These are phyloP conservation scores for Vanrija humicola DNA, from an alignment of 1,284 basidiomycete species.

Conservation along the genomic window DNA sequence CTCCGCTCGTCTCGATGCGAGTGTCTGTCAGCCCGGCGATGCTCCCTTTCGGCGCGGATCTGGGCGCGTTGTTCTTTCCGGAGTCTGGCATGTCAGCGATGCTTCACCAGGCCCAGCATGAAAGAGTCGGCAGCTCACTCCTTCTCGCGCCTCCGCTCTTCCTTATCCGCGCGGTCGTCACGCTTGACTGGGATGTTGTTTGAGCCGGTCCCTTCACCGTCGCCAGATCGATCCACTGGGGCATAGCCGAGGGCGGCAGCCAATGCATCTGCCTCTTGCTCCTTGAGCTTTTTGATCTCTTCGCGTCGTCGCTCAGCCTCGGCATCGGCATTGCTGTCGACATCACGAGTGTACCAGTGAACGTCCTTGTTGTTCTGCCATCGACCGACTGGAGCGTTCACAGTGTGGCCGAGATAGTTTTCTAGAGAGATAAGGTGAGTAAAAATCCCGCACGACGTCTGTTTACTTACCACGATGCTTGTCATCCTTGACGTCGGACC, in stretches of 20 bases:
- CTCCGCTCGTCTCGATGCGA: neutral
- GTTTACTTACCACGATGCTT: conserved; percentile 76
- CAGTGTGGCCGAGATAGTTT: conserved; percentile 86
- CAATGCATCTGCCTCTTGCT: conserved; percentile 80
- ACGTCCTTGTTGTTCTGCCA: conserved; percentile 96
- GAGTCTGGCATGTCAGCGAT: conserved; percentile 14
- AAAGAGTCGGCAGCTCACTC: conserved; percentile 34
- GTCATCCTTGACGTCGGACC: conserved; percentile 82
- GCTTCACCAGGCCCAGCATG: no score
- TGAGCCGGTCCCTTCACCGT: conserved; percentile 26
- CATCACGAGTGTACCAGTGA: conserved; percentile 82
- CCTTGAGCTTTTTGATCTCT: conserved; percentile 75
- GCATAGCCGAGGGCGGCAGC: conserved; percentile 64
- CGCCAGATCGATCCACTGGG: conserved; percentile 21
- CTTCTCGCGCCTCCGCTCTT: conserved; percentile 41
- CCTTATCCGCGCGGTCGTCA: conserved; percentile 38
- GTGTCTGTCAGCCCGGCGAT: conserved; percentile 36
- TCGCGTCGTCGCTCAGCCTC: conserved; percentile 37
- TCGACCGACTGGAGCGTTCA: conserved; percentile 84
- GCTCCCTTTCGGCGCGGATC: conserved; percentile 40
- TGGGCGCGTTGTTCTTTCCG: conserved; percentile 43
- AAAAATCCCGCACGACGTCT: neutral
- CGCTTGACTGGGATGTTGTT: conserved; percentile 33
- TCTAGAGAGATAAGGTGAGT: conserved; percentile 38
- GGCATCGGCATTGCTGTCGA: conserved; percentile 50